A percentile compares a stretch with the other conserved stretches of the same genome.
phyloP scores from a whole-genome alignment of 805 yeast species.

The Metschnikowia matae region DNA sequence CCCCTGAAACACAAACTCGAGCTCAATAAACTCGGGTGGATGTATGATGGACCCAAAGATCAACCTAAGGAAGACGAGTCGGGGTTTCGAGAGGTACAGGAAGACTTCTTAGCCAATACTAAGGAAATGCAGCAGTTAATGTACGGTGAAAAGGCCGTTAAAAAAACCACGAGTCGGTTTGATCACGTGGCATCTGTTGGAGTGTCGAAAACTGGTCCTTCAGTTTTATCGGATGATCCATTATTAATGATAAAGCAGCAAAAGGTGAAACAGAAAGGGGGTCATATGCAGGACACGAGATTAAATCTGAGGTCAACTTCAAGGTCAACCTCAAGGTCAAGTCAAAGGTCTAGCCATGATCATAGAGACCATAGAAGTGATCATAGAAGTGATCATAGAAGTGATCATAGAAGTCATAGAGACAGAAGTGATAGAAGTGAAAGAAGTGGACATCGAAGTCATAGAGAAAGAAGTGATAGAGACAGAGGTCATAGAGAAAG shows the following conservation, averaged over 20 bases:
- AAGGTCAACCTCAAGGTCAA: too few species aligned
- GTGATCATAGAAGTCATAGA: background rate
- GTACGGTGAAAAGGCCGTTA: constrained; percentile 48
- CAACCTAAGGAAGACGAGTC: constrained; percentile 29
- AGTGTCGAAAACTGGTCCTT: constrained; percentile 15
- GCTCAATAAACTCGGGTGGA: constrained; percentile 69
- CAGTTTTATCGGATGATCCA: constrained; percentile 45
- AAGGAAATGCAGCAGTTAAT: constrained; percentile 48
- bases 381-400: too few species aligned
- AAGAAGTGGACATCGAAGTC: too few species aligned
- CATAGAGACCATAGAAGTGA: too few species aligned
- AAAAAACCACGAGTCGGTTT: constrained; percentile 23
- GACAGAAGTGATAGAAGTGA: background rate
- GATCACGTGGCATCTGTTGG: constrained; percentile 24
- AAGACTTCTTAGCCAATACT: constrained; percentile 28
- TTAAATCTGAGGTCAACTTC: too few species aligned
- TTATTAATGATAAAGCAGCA: constrained; percentile 38
- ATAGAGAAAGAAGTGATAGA: background rate
- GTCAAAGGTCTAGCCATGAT: too few species aligned
- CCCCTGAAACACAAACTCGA: constrained; percentile 32
- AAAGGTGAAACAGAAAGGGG: background rate
- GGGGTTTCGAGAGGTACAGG: constrained; percentile 32
- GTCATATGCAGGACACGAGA: background rate
- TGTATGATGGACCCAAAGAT: constrained; percentile 55
- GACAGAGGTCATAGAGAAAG: background rate